Conservation (phyloP, 352 stramenopile genomes). For the Globisporangium takayamanum region DNA sequence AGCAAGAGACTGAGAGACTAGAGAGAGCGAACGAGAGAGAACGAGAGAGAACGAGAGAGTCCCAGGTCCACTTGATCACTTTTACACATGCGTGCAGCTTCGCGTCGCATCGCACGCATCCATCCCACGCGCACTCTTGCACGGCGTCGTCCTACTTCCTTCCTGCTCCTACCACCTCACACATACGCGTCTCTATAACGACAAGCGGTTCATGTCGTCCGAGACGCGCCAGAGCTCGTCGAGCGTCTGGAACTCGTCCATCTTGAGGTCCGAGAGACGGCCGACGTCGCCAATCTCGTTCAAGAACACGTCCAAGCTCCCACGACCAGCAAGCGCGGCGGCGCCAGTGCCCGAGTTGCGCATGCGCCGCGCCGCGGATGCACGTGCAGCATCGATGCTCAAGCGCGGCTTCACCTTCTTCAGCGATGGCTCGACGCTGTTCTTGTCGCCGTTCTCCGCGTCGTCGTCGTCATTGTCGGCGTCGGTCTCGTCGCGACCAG, state of each 20-base stretch:
- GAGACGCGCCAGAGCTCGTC: slow-evolving; percentile 81
- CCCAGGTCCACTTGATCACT: too few relatives aligned
- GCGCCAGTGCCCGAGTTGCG: slow-evolving; percentile 49
- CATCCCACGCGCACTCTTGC: too few relatives aligned
- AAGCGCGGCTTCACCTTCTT: slow-evolving; percentile 73
- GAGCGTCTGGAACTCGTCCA: slow-evolving; percentile 80
- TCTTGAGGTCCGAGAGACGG: slow-evolving; percentile 79
- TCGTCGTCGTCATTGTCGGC: slow-evolving; percentile 38
- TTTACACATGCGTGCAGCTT: too few relatives aligned
- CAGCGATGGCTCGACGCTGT: slow-evolving; percentile 44
- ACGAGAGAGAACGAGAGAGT: too few relatives aligned
- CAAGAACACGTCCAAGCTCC: slow-evolving; percentile 69
- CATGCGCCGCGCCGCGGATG: slow-evolving; percentile 58
- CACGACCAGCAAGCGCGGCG: slow-evolving; percentile 38
- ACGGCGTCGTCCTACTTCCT: too few relatives aligned
- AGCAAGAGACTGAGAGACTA: too few relatives aligned
- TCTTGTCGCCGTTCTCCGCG: slow-evolving; percentile 19
- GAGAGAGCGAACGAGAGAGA: too few relatives aligned
- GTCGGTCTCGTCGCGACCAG: slow-evolving; percentile 22
- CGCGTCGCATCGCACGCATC: too few relatives aligned
- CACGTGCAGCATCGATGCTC: slow-evolving; percentile 70
- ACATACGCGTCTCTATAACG: slow-evolving; percentile 27
- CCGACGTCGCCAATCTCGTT: slow-evolving; percentile 76
- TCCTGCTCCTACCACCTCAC: too few relatives aligned
- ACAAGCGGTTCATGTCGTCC: slow-evolving; percentile 80